Percentiles rank a stretch among this genome's conserved stretches.
Evolutionary conservation across 2,329 filamentous ascomycete genomes (phyloP).

Genomic region (Sarocladium brachiariae): DNA sequence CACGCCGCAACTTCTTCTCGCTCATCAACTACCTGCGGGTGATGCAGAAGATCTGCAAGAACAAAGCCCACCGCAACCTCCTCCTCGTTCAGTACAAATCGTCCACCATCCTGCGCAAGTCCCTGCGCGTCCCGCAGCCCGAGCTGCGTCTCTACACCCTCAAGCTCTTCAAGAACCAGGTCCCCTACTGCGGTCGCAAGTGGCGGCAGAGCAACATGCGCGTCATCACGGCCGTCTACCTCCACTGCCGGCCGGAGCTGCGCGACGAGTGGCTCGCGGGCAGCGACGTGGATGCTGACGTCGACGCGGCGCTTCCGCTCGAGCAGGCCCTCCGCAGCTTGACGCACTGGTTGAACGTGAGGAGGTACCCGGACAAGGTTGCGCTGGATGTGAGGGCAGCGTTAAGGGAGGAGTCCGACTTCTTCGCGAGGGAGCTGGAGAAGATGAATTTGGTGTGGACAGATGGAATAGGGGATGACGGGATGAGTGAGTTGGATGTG

Average conservation of each 20-base stretch:
- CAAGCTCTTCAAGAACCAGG: slow-evolving; percentile 97
- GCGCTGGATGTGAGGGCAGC: slow-evolving; percentile 49
- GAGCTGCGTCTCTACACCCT: slow-evolving; percentile 87
- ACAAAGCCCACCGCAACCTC: slow-evolving; percentile 90
- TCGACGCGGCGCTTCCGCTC: slow-evolving; percentile 84
- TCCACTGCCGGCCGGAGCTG: slow-evolving; percentile 87
- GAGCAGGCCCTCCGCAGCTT: slow-evolving; percentile 85
- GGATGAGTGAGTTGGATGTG: slow-evolving; percentile 14
- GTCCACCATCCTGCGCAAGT: slow-evolving; percentile 83
- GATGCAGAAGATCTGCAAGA: slow-evolving; percentile 95
- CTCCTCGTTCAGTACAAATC: slow-evolving; percentile 95
- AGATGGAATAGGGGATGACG: slow-evolving; percentile 30
- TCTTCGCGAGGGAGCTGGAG: slow-evolving; percentile 72
- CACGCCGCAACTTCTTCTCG: slow-evolving; percentile 90
- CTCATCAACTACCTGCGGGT: slow-evolving; percentile 92
- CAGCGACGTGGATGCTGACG: slow-evolving; percentile 84
- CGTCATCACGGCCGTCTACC: slow-evolving; percentile 93
- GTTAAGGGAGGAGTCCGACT: slow-evolving; percentile 68
- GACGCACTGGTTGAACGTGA: slow-evolving; percentile 91
- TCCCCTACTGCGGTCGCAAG: slow-evolving; percentile 95
- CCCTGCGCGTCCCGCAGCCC: slow-evolving; percentile 82
- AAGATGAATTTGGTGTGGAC: slow-evolving; percentile 54
- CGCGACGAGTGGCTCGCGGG: slow-evolving; percentile 93
- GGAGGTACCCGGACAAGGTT: slow-evolving; percentile 75
- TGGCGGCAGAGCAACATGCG: slow-evolving; percentile 99